Evolutionary conservation across 345 rosid genomes (phyloP), one percentile per base, ranked within the genome.

Genomic region (Punica granatum): DNA sequence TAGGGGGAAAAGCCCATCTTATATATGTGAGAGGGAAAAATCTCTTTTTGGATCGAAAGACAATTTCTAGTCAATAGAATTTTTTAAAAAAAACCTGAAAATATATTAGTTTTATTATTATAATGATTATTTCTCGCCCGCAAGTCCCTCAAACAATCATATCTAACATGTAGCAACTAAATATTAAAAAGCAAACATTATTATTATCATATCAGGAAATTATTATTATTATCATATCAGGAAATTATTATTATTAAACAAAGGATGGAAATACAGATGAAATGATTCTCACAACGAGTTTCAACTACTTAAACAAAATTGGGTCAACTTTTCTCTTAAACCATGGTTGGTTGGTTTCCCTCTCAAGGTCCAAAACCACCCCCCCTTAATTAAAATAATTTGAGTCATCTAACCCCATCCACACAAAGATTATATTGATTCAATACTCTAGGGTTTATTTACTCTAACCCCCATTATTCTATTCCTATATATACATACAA

Each of bases 391-490:
- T 30, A 37, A 28, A 43, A 41, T 36, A 4, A 30, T 26, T 23
- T 30, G 7, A 7, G 46, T 66, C 42, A 21, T 46, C 39, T 46
- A 46, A 66, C 58, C 59, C 69, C 69, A 46, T 30, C 69, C 69
- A 66, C 56, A 66, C 42, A 56, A 26, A 37, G 28, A 18, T 56
- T 56, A n/a, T 25, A 53, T n/a, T 23, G 26, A 23, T 61, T 16
- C 36, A 46, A 14, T 63, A 63, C 16, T 62, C 72, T 31, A 44
- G 56, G 18, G 33, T 69, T 62, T 62, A 69, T 62, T 60, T 32
- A 44, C 21, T 69, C 31, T 21, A 25, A 60, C 25, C 60, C 39
- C 43, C 42, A 53, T 37, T 53, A 67, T 67, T 49, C 25, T 21
- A 39, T 65, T 43, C 12, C 35, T n/a, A n/a, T 44, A 48, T 53